Conservation (phyloP, 192 early-diverging fungal species). For the Powellomyces hirtus region DNA sequence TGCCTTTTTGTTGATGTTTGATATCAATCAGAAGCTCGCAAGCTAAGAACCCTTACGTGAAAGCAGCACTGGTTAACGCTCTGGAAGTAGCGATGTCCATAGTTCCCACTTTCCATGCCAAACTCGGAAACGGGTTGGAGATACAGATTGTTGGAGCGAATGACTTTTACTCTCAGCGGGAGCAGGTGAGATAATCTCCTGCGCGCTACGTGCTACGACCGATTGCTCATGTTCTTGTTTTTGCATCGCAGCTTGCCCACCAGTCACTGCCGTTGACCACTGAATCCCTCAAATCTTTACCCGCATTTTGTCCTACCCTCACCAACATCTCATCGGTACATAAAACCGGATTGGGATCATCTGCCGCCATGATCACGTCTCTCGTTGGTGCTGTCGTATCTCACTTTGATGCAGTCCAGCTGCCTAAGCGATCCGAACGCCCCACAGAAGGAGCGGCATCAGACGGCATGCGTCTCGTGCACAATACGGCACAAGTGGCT, state of each 20-base stretch:
- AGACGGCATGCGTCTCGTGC: constrained; percentile 56
- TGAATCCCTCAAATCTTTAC: constrained; percentile 55
- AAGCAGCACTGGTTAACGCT: constrained; percentile 42
- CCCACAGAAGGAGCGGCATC: not conserved
- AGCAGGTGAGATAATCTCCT: constrained; percentile 51
- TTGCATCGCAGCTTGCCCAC: constrained; percentile 46
- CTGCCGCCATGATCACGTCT: constrained; percentile 94
- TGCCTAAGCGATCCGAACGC: constrained; percentile 10
- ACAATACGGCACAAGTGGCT: constrained; percentile 85
- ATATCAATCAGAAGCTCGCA: constrained; percentile 7
- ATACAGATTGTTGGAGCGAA: constrained; percentile 88
- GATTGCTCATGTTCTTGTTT: not conserved
- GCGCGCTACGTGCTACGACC: not conserved
- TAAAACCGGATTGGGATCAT: constrained; percentile 97
- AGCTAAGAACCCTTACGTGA: constrained; percentile 65
- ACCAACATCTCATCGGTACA: constrained; percentile 68
- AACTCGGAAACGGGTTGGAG: constrained; percentile 50
- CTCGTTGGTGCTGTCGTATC: constrained; percentile 75
- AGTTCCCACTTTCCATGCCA: not conserved
- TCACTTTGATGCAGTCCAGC: constrained; percentile 62
- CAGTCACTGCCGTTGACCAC: constrained; percentile 50
- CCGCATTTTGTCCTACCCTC: constrained; percentile 62
- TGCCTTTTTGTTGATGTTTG: not conserved
- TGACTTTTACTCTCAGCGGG: constrained; percentile 98
- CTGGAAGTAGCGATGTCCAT: constrained; percentile 4